phyloP scores from a whole-genome alignment of 2,329 filamentous ascomycete species.

The Diaporthe velutina region DNA sequence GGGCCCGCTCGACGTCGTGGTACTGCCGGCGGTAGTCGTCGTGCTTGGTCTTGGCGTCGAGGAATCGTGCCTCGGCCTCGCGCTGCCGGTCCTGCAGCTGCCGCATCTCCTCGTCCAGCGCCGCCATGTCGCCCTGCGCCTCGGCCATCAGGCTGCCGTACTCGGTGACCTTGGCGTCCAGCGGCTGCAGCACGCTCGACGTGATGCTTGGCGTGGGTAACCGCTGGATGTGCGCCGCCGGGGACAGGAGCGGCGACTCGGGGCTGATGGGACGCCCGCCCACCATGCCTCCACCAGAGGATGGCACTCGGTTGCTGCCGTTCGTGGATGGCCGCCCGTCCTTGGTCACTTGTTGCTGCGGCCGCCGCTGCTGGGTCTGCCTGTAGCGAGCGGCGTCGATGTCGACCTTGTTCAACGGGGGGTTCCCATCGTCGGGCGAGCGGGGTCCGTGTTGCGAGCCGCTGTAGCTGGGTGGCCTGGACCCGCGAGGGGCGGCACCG shows the following conservation, averaged over 20 bases:
- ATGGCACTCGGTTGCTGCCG: conserved; percentile 19
- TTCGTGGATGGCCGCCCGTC: conserved; percentile 4
- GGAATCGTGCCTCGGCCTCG: conserved; percentile 55
- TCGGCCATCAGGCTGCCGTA: conserved; percentile 57
- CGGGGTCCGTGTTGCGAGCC: conserved; percentile 26
- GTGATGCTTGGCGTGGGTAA: conserved; percentile 58
- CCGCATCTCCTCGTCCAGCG: conserved; percentile 58
- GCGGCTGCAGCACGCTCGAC: conserved; percentile 58
- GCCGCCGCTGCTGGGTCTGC: conserved; percentile 32
- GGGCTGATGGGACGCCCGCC: conserved; percentile 15
- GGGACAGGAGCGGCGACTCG: conserved; percentile 14
- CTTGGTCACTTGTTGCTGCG: conserved; percentile 3
- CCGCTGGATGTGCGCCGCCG: conserved; percentile 51
- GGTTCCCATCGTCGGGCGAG: conserved; percentile 33
- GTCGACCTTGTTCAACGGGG: conserved; percentile 39
- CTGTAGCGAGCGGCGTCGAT: conserved; percentile 39
- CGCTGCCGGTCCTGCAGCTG: conserved; percentile 55
- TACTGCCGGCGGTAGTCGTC: conserved; percentile 59
- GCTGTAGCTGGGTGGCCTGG: conserved; percentile 30
- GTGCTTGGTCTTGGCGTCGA: conserved; percentile 58
- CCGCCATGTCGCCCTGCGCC: conserved; percentile 56
- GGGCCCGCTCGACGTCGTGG: conserved; percentile 55
- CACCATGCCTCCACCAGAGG: background rate
- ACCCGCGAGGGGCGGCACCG: background rate
- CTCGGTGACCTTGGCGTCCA: conserved; percentile 59